A percentile compares a stretch with the other conserved stretches of the same genome.
Conservation (phyloP, 2,329 filamentous ascomycete species). For the Nemania sp. region DNA sequence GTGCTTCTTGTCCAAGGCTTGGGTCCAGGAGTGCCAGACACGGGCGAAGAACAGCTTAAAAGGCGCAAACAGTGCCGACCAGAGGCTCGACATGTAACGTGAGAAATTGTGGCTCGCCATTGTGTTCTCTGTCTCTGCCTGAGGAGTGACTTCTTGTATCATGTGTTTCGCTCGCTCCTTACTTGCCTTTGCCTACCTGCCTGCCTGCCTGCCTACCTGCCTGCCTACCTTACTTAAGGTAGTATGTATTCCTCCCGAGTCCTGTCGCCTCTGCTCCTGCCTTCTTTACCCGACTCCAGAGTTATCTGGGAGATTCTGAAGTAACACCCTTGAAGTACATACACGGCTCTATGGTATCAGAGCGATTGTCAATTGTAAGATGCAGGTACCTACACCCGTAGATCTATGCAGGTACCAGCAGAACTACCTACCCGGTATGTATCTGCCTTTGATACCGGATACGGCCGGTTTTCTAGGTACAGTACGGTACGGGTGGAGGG, state of each 20-base stretch:
- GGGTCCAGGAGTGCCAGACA: constrained; percentile 34
- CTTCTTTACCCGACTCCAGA: neutral
- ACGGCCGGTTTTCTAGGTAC: too few relatives aligned
- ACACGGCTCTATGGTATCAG: neutral
- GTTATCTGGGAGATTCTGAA: neutral
- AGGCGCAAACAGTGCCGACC: constrained; percentile 43
- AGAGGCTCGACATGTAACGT: constrained; percentile 42
- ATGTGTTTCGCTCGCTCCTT: constrained; percentile 21
- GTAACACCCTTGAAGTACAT: constrained; percentile 6
- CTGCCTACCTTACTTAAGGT: too few relatives aligned
- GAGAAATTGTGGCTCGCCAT: constrained; percentile 43
- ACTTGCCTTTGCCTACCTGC: constrained; percentile 13
- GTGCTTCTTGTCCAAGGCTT: constrained; percentile 25
- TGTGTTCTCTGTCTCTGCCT: constrained; percentile 32
- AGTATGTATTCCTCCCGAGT: too few relatives aligned
- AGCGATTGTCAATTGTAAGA: constrained; percentile 6
- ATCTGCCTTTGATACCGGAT: too few relatives aligned
- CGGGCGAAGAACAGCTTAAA: constrained; percentile 40
- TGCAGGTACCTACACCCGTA: too few relatives aligned
- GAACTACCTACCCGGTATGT: too few relatives aligned
- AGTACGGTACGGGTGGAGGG: neutral
- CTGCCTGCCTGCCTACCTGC: too few relatives aligned
- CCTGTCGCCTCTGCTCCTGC: constrained; percentile 1
- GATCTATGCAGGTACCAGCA: too few relatives aligned
- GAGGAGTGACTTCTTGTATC: constrained; percentile 25